Conservation (phyloP, 1,284 basidiomycete species). For the Pisolithus thermaeus region DNA sequence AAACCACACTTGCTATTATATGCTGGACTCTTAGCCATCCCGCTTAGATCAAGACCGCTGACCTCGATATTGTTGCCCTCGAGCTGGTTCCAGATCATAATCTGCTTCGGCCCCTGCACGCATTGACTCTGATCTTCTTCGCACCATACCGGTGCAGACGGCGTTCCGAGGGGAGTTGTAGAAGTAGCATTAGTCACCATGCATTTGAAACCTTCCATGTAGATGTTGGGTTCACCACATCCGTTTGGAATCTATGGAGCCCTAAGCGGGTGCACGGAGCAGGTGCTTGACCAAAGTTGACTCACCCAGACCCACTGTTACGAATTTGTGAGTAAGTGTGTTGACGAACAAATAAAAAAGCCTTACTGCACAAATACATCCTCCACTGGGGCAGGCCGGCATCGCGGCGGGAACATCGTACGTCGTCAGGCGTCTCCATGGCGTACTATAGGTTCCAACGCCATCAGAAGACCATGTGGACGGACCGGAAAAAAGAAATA, state of each 20-base stretch:
- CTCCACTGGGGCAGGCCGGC: slow-evolving; percentile 41
- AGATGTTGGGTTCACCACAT: slow-evolving; percentile 36
- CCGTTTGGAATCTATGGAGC: slow-evolving; percentile 18
- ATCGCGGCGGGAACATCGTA: slow-evolving; percentile 43
- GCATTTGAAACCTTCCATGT: slow-evolving; percentile 33
- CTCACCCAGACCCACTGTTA: slow-evolving; percentile 18
- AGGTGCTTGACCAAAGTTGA: neutral
- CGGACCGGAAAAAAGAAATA: neutral
- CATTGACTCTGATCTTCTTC: slow-evolving; percentile 27
- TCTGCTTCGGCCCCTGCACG: slow-evolving; percentile 29
- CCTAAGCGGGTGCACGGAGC: neutral
- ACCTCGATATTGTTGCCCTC: slow-evolving; percentile 34
- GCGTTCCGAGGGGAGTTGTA: slow-evolving; percentile 18
- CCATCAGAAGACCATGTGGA: neutral
- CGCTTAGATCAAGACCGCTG: slow-evolving; percentile 24
- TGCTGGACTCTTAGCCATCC: slow-evolving; percentile 25
- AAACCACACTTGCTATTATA: slow-evolving; percentile 35
- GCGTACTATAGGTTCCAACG: slow-evolving; percentile 30
- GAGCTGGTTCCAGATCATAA: slow-evolving; percentile 26
- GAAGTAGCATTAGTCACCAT: slow-evolving; percentile 28
- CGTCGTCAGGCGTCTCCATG: slow-evolving; percentile 39
- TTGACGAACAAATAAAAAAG: neutral
- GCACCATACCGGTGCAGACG: slow-evolving; percentile 28
- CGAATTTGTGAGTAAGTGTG: neutral
- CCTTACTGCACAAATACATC: slow-evolving; percentile 33